Evolutionary conservation across 2,329 filamentous ascomycete species (phyloP), one percentile per base, ranked within the genome.

Genomic region (Diatrype stigma): DNA sequence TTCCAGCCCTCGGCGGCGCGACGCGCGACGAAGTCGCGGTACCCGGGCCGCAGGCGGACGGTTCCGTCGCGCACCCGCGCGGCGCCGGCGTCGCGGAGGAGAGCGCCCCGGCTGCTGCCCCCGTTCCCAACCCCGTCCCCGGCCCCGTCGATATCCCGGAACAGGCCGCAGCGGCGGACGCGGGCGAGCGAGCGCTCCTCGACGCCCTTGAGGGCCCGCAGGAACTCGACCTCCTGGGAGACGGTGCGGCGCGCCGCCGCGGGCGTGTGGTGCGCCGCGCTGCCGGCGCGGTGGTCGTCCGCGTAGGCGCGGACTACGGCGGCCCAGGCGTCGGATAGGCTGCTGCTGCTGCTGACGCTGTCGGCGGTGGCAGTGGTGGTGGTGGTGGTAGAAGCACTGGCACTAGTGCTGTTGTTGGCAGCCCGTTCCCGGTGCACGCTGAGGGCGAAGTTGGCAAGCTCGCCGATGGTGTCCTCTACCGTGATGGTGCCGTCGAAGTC

Each of bases 401-500:
- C 14, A 7, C 14, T 37, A 6, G 6, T 37, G 34, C 14, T 37
- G 12, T 37, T 37, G 30, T 7, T 50, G 19, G n/a, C n/a, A n/a
- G n/a, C n/a, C 6, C n/a, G 30, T 7, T 19, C 38, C 23, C 26
- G 37, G 10, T 64, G 62, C 21, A 63, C 53, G 42, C 60, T 51
- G 35, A 79, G 71, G 48, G 73, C 75, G 22, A 70, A 70, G 17
- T 68, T 57, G 44, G 73, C 77, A 4, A 84, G 71, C 38, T 70
- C 64, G 49, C 66, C 63, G 38, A 82, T 77, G 38, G 79, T 82
- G 66, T 84, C 80, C 28, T 71, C 53, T 12, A 69, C 65, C 17
- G 80, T 82, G 56, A 84, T 81, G 16, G 80, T 84, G 53, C 78
- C 78, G 64, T 84, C 80, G 62, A 84, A 84, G 60, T 84, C 80